phyloP scores from a whole-genome alignment of 345 rosid genomes.

The Hevea brasiliensis region DNA sequence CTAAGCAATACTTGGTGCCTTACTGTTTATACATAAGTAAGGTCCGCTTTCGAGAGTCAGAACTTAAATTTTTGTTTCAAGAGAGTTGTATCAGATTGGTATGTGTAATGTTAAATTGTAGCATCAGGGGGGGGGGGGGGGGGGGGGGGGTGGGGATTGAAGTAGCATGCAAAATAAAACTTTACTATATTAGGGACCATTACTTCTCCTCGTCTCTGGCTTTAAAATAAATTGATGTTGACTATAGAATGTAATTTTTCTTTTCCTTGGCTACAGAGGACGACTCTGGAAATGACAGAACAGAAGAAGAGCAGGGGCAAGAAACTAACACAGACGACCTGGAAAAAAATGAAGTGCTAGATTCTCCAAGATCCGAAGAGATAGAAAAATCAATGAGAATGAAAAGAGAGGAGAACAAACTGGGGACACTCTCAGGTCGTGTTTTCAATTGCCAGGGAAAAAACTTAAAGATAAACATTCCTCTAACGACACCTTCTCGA shows the following conservation, averaged over 20 bases:
- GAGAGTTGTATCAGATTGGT: not conserved
- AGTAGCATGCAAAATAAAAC: too few species aligned
- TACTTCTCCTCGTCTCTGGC: too few species aligned
- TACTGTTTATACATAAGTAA: too few species aligned
- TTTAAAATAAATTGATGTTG: not conserved
- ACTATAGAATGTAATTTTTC: not conserved
- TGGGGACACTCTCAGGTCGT: constrained; percentile 48
- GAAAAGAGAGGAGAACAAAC: constrained; percentile 48
- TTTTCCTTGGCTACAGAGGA: constrained; percentile 51
- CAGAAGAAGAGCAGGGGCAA: constrained; percentile 55
- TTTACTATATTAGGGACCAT: too few species aligned
- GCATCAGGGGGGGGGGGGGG: too few species aligned
- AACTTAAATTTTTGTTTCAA: too few species aligned
- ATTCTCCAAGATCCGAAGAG: constrained; percentile 48
- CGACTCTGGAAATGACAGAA: constrained; percentile 57
- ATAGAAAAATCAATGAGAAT: constrained; percentile 39
- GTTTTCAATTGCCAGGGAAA: constrained; percentile 72
- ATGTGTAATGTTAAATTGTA: too few species aligned
- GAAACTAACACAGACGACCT: constrained; percentile 43
- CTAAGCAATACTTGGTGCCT: too few species aligned
- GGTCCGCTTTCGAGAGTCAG: too few species aligned
- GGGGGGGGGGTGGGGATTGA: too few species aligned
- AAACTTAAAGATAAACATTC: constrained; percentile 79
- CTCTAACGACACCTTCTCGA: constrained; percentile 76
- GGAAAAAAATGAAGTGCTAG: constrained; percentile 41